Evolutionary conservation across 169 alveolate genomes (phyloP).

Genomic region (Amoebophrya sp.): DNA sequence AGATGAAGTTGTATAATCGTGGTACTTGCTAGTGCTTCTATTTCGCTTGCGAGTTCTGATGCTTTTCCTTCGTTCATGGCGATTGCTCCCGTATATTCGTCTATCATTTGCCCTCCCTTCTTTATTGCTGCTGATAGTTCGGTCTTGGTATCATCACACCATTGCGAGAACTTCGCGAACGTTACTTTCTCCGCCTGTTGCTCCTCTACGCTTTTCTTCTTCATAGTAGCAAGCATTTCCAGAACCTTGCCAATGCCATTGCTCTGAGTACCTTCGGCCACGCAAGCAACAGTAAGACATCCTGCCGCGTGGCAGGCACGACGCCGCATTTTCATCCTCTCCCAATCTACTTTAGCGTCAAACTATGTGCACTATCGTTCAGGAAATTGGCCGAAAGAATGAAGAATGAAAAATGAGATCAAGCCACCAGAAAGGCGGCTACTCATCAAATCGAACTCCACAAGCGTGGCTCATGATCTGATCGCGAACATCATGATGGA

Average conservation of each 20-base stretch:
- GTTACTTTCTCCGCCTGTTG: neutral
- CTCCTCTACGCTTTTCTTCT: neutral
- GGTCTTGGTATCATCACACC: neutral
- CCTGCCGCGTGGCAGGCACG: neutral
- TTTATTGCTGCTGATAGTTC: neutral
- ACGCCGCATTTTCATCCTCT: too few relatives aligned
- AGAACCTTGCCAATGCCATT: neutral
- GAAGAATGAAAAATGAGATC: too few relatives aligned
- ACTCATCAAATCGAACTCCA: too few relatives aligned
- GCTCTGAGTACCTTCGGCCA: neutral
- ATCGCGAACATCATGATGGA: too few relatives aligned
- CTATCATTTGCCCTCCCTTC: neutral
- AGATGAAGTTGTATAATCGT: neutral
- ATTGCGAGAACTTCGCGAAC: neutral
- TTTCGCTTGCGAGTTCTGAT: neutral
- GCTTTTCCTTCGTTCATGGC: neutral
- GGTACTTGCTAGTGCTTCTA: neutral
- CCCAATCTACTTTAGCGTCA: too few relatives aligned
- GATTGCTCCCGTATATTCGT: neutral
- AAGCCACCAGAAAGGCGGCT: too few relatives aligned
- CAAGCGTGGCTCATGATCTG: too few relatives aligned
- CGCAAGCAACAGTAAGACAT: neutral
- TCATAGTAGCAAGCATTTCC: neutral
- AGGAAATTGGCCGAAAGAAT: too few relatives aligned
- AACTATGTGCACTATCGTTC: too few relatives aligned